Conservation (phyloP, 2,329 filamentous ascomycete species). For the Epichloe scottii region DNA sequence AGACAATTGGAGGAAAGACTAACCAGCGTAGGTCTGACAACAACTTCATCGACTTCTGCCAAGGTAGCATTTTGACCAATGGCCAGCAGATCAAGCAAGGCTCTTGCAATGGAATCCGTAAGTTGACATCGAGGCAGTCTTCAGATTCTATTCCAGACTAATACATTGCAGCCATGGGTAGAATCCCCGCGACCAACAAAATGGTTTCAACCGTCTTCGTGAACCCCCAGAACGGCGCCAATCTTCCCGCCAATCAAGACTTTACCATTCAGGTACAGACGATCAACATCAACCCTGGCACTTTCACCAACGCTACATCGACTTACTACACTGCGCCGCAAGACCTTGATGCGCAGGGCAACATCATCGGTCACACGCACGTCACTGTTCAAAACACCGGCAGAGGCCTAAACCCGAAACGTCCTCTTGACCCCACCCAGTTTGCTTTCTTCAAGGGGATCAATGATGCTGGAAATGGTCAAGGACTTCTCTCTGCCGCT, state of each 20-base stretch:
- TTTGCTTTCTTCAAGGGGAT: conserved; percentile 57
- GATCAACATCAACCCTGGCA: conserved; percentile 40
- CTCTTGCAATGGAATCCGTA: conserved; percentile 52
- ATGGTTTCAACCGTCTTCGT: conserved; percentile 47
- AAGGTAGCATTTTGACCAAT: conserved; percentile 43
- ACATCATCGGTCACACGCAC: conserved; percentile 47
- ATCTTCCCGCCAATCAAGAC: conserved; percentile 31
- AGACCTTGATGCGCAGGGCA: conserved; percentile 32
- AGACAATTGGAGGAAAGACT: background rate
- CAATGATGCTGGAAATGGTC: conserved; percentile 45
- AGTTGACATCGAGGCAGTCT: conserved; percentile 4
- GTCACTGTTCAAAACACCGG: conserved; percentile 46
- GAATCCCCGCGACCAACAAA: conserved; percentile 39
- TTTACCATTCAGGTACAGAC: conserved; percentile 43
- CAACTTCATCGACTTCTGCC: conserved; percentile 55
- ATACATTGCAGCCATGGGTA: conserved; percentile 37
- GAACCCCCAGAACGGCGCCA: conserved; percentile 38
- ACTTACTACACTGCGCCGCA: conserved; percentile 52
- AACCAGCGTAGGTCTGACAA: conserved; percentile 30
- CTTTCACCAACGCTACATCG: conserved; percentile 45
- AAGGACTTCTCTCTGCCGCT: conserved; percentile 38
- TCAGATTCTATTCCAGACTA: background rate
- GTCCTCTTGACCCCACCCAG: conserved; percentile 38
- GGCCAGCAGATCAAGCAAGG: conserved; percentile 44
- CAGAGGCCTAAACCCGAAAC: conserved; percentile 33